These are phyloP conservation scores for Cystobasidium sp. DNA, from an alignment of 1,284 basidiomycete genomes.

Conservation along the genomic window DNA sequence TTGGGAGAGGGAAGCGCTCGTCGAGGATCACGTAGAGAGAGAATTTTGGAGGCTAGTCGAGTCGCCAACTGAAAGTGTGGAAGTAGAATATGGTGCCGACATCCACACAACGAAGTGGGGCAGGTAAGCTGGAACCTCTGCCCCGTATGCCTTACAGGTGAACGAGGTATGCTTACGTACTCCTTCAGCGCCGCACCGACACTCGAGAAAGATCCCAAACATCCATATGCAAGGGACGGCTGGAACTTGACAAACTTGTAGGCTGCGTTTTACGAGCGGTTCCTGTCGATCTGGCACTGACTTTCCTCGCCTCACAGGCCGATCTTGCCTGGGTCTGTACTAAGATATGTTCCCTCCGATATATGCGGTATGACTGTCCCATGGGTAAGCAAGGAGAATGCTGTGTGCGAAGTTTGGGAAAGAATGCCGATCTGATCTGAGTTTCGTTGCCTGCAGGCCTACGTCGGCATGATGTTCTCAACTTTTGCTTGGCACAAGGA, in stretches of 20 bases:
- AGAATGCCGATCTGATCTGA: background rate
- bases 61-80: conserved; percentile 85
- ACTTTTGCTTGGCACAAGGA: conserved; percentile 99
- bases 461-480: conserved; percentile 98
- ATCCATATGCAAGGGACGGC: conserved; percentile 84
- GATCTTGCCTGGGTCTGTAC: conserved; percentile 53
- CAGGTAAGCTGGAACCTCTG: conserved; percentile 70
- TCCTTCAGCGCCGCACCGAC: conserved; percentile 83
- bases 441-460: conserved; percentile 56
- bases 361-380: conserved; percentile 99
- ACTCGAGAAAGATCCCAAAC: conserved; percentile 84
- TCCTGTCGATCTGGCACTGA: conserved; percentile 73
- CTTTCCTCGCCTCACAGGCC: conserved; percentile 37
- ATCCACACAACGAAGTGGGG: conserved; percentile 97
- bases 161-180: background rate
- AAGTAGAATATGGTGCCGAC: conserved; percentile 98
- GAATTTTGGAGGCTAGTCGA: conserved; percentile 98
- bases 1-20: conserved; percentile 48
- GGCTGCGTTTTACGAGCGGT: conserved; percentile 66
- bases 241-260: conserved; percentile 97
- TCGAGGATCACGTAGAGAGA: conserved; percentile 81
- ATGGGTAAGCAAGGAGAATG: conserved; percentile 69
- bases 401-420: background rate
- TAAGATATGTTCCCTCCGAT: conserved; percentile 91
- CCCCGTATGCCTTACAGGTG: background rate